Base-by-base conservation (phyloP, 1,284 basidiomycete species). In the Wallemia hederae region DNA sequence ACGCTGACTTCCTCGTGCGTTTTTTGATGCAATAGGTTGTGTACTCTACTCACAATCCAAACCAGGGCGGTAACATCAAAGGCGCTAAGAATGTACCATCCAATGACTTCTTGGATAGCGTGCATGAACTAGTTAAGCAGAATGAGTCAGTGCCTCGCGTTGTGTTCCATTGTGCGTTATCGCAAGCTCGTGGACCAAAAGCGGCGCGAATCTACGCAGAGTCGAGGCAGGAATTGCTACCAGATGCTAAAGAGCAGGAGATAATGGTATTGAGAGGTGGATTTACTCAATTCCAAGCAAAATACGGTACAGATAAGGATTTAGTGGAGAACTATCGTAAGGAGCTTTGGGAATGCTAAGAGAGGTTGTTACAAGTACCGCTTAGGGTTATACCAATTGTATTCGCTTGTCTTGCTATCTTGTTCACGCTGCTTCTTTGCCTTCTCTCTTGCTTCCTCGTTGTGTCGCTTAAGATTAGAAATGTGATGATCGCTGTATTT, bases 91-190 rank as follows among this genome's bases (percentile, higher is more conserved):
- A 68, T 34, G 63, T 66, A 7, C 70, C 70, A 0, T 66, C 65
- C 0, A 63, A 67, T 0, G 60, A 58, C 0, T 66, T 69, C 17
- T 64, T 67, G 24, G 58, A 67, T 2, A 59, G 31, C 11, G 65
- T 71, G 0, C 28, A 64, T 27, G 64, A 66, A 9, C 63, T 71
- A 14, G 65, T 69, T 1, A 59, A 63, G 27, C 62, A 64, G 3
- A 1, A 27, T 1, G 22, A 0, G 9, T 1, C 59, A 63, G 64
- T 63, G 2, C 64, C 64, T 1, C 55, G 33, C 22, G 69, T 72
- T 34, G 65, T 71, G 26, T 71, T 72, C 59, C 70, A 71, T 63
- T 72, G 71, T 60, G 63, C 67, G 7, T 64, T 72, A 1, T 68
- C 67, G 26, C 70, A 65, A 39, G 61, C 59, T 2, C 60, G 69